Evolutionary conservation across 169 alveolate genomes (phyloP).

Genomic region (Pseudocohnilembus persalinus): DNA sequence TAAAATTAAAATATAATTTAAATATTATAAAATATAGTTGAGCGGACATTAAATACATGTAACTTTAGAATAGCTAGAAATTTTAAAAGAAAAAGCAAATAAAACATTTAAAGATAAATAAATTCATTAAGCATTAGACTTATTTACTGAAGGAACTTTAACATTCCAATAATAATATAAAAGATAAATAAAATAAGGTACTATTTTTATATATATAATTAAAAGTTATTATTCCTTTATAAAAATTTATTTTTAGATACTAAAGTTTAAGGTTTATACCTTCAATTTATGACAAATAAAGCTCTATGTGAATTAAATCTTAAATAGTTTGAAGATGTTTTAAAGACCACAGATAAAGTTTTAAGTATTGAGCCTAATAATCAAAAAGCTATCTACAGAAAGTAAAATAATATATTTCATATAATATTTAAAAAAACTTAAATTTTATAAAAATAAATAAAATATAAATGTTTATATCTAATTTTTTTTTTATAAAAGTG

Average conservation of each 20-base stretch:
- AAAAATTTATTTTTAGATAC: not conserved
- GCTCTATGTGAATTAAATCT: not conserved
- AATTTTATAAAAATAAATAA: not conserved
- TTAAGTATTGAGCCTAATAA: not conserved
- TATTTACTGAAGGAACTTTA: not conserved
- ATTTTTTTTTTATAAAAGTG: not conserved
- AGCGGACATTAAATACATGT: no score
- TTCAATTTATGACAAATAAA: slow-evolving; percentile 3
- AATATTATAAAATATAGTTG: not conserved
- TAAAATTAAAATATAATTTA: not conserved
- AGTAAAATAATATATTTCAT: not conserved
- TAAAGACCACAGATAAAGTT: slow-evolving; percentile 9
- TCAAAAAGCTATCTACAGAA: slow-evolving; percentile 13
- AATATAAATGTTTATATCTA: not conserved
- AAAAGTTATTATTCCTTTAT: not conserved
- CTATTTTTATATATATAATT: no score
- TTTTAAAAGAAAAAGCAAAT: slow-evolving; percentile 9
- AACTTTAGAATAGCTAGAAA: not conserved
- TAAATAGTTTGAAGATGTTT: slow-evolving; percentile 6
- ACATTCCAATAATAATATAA: not conserved
- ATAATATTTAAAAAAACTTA: no score
- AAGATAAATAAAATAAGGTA: not conserved
- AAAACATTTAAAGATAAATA: not conserved
- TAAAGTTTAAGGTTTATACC: not conserved
- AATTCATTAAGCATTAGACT: not conserved